Evolutionary conservation across 78 protist genomes (phyloP).

Genomic region (Dictyostelium firmibasis): DNA sequence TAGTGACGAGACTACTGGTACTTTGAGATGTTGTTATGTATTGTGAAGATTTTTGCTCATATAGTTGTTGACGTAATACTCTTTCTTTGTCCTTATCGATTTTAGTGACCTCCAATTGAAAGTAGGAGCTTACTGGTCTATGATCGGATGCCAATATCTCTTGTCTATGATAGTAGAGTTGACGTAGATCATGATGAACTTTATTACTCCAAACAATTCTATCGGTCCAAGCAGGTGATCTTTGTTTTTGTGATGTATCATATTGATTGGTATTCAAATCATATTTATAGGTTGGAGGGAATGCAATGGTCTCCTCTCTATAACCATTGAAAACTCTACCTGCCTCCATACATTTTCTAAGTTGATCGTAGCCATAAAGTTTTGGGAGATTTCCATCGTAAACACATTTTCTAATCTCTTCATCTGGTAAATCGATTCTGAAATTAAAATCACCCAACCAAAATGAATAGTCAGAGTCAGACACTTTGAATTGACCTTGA

Average conservation of each 20-base stretch:
- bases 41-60: constrained; percentile 30
- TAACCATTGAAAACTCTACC: constrained; percentile 84
- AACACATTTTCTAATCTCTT: constrained; percentile 40
- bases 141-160: constrained; percentile 86
- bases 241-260: constrained; percentile 86
- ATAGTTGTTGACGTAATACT: constrained; percentile 57
- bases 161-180: constrained; percentile 17
- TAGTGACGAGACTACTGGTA: neutral
- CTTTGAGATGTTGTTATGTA: neutral
- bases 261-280: constrained; percentile 83
- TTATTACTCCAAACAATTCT: constrained; percentile 80
- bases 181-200: constrained; percentile 7
- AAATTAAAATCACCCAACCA: constrained; percentile 96
- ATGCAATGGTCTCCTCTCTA: constrained; percentile 82
- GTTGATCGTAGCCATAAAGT: constrained; percentile 64
- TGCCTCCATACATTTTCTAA: constrained; percentile 12
- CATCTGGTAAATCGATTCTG: constrained; percentile 82
- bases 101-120: constrained; percentile 56
- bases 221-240: constrained; percentile 89
- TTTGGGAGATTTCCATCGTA: neutral
- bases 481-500: constrained; percentile 19
- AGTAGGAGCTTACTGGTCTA: constrained; percentile 85
- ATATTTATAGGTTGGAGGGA: constrained; percentile 95
- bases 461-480: constrained; percentile 67
- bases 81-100: constrained; percentile 76